Evolutionary conservation across 495 filamentous ascomycete genomes (phyloP), one percentile per base, ranked within the genome.

Genomic region (Neohortaea acidophila): DNA sequence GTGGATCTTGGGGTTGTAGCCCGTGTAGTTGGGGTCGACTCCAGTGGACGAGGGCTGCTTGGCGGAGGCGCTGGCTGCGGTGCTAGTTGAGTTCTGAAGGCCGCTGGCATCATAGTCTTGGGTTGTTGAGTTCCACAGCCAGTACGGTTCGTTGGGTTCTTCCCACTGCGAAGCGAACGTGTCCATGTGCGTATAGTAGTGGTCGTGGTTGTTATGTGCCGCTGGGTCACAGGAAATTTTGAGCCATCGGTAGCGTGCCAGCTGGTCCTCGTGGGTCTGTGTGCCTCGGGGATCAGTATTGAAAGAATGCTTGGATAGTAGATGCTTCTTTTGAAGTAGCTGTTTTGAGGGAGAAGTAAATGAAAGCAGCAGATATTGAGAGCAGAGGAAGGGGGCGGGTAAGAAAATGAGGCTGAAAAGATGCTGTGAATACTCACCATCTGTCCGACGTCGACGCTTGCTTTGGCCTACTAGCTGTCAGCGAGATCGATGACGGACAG

Each of bases 1-100:
- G 55, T 97, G 89, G 33, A 97, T 87, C 18, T 84, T 80, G 2
- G 89, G 89, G 51, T 94, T 89, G 63, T 97, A 97, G 42, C 85
- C 83, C 19, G 44, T 26, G 41, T 49, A 49, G 7, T 44, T 32
- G 18, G 32, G 17, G 15, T 35, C 45, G 4, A 36, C 29, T 32
- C 40, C 34, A 2, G 14, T 19, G 11, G 30, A 22, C 13, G 8
- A 17, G 15, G 44, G 15, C 14, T 15, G 8, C 3, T 14, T 36
- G 8, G 14, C 10, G 7, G 23, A 4, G 4, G 26, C 23, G 27
- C 12, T 9, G 1, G 21, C 3, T 2, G 32, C 11, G 14, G 23
- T 19, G 2, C 12, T 38, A 1, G 37, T 9, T 14, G 45, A 34
- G 1, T 39, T 15, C 15, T 48, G 45, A 2, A 48, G 45, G 20